Evolutionary conservation across 345 rosid species (phyloP), one percentile per base, ranked within the genome.

Genomic region (Salix dunnii): DNA sequence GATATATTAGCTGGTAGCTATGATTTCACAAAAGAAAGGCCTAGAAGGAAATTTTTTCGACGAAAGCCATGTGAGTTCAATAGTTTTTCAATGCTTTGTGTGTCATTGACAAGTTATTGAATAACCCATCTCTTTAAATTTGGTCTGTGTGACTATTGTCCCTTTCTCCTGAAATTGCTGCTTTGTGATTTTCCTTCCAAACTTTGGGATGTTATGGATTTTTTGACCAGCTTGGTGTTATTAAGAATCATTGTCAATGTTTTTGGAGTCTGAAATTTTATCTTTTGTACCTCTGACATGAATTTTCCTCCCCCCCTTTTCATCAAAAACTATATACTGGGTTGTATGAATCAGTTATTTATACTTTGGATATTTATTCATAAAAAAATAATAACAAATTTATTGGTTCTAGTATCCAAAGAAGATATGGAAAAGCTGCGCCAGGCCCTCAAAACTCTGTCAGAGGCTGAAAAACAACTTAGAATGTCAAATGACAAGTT

Each of bases 361-460:
- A 31, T 16, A 12, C 9, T 40, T 23, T 35, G 25, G 31, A 42
- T 60, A 48, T n/a, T 20, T 8, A 21, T 68, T 28, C 46, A 16
- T 13, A 40, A 8, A 65, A 25, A 74, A 28, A 79, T 87, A 71
- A 85, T 76, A 40, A 67, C 17, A 27, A 60, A 70, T 70, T 80
- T 76, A 36, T 79, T 58, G 46, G 67, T 78, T 88, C 58, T 82
- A 96, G 99, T 91, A 85, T 84, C 94, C 42, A 92, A 96, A 81
- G 94, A 91, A 80, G 97, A 91, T 79, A 93, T 94, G 99, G 99
- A 94, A 81, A 96, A 88, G 79, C 89, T 96, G 75, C 97, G 98
- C 25, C 89, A 87, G 81, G 97, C 98, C 42, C 86, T 96, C 76
- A 96, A 91, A 86, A 96, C 99, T 9, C 65, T 96, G 68, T 94